Base-by-base conservation (phyloP, 1,284 basidiomycete species). In the Afroboletus lepidellus region DNA sequence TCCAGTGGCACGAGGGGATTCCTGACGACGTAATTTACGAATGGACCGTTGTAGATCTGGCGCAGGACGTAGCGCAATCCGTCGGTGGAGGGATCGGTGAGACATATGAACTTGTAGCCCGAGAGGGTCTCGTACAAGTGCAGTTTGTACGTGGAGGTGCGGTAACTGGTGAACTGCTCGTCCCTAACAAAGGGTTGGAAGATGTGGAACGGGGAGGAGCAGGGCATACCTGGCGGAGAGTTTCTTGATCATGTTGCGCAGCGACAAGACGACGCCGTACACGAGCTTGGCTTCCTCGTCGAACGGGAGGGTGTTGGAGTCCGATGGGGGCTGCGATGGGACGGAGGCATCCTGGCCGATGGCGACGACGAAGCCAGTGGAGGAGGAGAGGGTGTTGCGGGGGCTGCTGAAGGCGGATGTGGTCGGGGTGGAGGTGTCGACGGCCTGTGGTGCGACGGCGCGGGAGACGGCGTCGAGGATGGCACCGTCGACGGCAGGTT, bases 211-310 rank as follows among this genome's bases (percentile, higher is more conserved):
- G 27, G 44, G n/a, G 4, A 49, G 33, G 21, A 34, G 51, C 6
- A n/a, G 1, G 7, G 45, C 45, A 7, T 44, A 51, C 92, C 84
- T 81, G 61, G 88, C 87, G 18, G 92, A 90, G 13, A 99, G 71
- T 72, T 97, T 98, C 75, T 89, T 95, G 65, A 95, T 79, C 92
- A 99, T 95, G 70, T 94, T 96, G 50, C 94, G 76, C 58, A 99
- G 70, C 8, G 93, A 96, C 49, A 98, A 77, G 18, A 99, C 81
- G 41, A 99, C 91, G 54, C 97, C 97, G 67, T 98, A 99, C 0
- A 99, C 94, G 49, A 99, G 81, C 71, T 99, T 99, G 2, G 91
- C 88, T 71, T 99, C 95, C 72, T 99, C 96, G 66, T 99, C 95
- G 60, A 99, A 98, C 5, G 95, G 79, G 23, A 98, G 74, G 12